These are phyloP conservation scores for Fusarium xyrophilum DNA, from an alignment of 2,329 filamentous ascomycete species.

Conservation along the genomic window DNA sequence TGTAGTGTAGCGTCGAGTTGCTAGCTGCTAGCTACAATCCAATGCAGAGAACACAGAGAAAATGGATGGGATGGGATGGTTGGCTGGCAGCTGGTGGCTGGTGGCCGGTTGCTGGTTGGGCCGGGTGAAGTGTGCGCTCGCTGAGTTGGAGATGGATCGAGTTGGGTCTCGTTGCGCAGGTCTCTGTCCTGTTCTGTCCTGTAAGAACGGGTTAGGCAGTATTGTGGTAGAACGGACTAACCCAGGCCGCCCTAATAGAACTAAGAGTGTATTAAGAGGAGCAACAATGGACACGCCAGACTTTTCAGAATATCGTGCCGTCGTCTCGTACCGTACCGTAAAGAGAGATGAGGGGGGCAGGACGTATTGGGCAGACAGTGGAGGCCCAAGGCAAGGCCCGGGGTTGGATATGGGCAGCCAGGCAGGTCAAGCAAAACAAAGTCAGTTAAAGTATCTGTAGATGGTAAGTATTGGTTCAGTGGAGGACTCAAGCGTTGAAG, in stretches of 20 bases:
- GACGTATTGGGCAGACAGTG: slow-evolving; percentile 40
- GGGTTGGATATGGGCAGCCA: slow-evolving; percentile 23
- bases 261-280: slow-evolving; percentile 3
- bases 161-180: slow-evolving; percentile 28
- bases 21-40: slow-evolving; percentile 27
- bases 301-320: slow-evolving; percentile 8
- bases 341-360: slow-evolving; percentile 29
- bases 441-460: neutral
- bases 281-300: slow-evolving; percentile 13
- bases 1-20: slow-evolving; percentile 21
- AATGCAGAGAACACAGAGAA: slow-evolving; percentile 16
- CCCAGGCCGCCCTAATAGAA: slow-evolving; percentile 11
- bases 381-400: slow-evolving; percentile 41
- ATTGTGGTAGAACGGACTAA: slow-evolving; percentile 11
- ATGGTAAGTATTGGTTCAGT: neutral
- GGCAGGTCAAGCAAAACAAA: neutral
- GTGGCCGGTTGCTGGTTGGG: slow-evolving; percentile 16
- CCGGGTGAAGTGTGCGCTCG: slow-evolving; percentile 36
- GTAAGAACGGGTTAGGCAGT: slow-evolving; percentile 3
- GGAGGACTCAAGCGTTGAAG: slow-evolving; percentile 15
- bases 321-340: neutral
- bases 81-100: slow-evolving; percentile 21
- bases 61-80: slow-evolving; percentile 11
- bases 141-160: slow-evolving; percentile 37
- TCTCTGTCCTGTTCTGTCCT: neutral